Evolutionary conservation across 345 rosid species (phyloP), one percentile per base, ranked within the genome.

Genomic region (Melastoma malabathricum): DNA sequence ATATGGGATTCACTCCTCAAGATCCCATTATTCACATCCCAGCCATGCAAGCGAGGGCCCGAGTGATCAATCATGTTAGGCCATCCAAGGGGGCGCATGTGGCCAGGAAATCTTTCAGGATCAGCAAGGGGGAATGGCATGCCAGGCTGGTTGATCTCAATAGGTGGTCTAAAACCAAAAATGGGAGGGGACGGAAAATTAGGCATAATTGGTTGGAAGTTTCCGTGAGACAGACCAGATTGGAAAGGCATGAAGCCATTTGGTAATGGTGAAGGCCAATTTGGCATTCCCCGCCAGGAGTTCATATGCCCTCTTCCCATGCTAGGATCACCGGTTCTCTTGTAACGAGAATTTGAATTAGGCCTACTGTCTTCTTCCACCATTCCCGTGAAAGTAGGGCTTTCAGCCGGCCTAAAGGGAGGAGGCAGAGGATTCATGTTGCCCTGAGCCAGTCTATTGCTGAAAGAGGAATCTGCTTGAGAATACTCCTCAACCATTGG

Each of bases 31-130:
- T 72, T 81, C 66, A 86, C 88, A 68, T 92, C 95, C 88, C 95
- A 84, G 44, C 95, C 84, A 79, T 79, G 98, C 78, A 92, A 54
- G 59, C 74, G 88, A 62, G 85, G 80, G 7, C 81, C 90, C 18
- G 93, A 70, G 27, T 74, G 75, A 69, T 92, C 95, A 61, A 84
- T 79, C 79, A 82, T 83, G 68, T 79, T 83, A 75, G 75, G 99
- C 99, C 95, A 93, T 55, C 90, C 93, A 34, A 82, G 69, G 45
- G 96, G 93, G 29, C 93, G 95, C 68, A 92, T 23, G 79, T 84
- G 95, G 64, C 83, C 48, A 27, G 85, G 51, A 67, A 80, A 84
- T 72, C 98, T 75, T 60, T 92, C 98, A 51, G 81, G 82, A 55
- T 87, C 96, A 62, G 84, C 65, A 1, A 93, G 67, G 50, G 78